These are phyloP conservation scores for Lunularia cruciata DNA, from an alignment of 225 moss, liverwort and hornwort species.

Conservation along the genomic window DNA sequence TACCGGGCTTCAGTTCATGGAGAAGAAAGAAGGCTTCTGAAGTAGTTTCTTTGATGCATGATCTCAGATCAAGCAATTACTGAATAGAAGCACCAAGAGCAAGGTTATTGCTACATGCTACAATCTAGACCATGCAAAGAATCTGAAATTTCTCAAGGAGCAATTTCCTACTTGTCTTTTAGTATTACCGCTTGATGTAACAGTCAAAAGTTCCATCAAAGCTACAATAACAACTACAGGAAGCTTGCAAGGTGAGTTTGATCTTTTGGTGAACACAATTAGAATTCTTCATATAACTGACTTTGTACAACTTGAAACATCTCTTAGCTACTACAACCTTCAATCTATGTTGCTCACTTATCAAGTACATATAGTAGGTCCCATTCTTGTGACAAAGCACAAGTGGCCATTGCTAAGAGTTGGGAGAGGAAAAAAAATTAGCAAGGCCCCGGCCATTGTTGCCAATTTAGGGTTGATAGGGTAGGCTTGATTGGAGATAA, in stretches of 20 bases:
- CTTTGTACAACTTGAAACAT: conserved; percentile 87
- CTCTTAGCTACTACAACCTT: conserved; percentile 62
- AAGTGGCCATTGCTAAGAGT: conserved; percentile 73
- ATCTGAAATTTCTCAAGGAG: conserved; percentile 53
- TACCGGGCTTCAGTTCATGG: conserved; percentile 21
- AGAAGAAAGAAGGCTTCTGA: background rate
- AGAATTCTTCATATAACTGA: conserved; percentile 73
- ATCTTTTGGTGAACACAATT: conserved; percentile 81
- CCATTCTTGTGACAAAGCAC: conserved; percentile 90
- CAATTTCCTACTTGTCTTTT: conserved; percentile 64
- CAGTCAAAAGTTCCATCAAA: conserved; percentile 76
- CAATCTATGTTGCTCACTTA: conserved; percentile 68
- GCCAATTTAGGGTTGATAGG: conserved; percentile 93
- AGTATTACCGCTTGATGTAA: conserved; percentile 79
- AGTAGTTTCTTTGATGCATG: conserved; percentile 60
- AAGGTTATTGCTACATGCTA: conserved; percentile 86
- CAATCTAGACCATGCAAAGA: conserved; percentile 57
- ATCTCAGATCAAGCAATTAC: conserved; percentile 81
- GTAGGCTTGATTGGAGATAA: conserved; percentile 95
- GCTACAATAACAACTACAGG: conserved; percentile 65
- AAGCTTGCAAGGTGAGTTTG: conserved; percentile 63
- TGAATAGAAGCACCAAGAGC: conserved; percentile 46
- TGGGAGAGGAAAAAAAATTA: conserved; percentile 61
- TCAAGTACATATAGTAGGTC: conserved; percentile 81
- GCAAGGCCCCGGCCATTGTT: conserved; percentile 50